phyloP scores from a whole-genome alignment of 1,139 yeast genomes.

The Taiozyma sp. region DNA sequence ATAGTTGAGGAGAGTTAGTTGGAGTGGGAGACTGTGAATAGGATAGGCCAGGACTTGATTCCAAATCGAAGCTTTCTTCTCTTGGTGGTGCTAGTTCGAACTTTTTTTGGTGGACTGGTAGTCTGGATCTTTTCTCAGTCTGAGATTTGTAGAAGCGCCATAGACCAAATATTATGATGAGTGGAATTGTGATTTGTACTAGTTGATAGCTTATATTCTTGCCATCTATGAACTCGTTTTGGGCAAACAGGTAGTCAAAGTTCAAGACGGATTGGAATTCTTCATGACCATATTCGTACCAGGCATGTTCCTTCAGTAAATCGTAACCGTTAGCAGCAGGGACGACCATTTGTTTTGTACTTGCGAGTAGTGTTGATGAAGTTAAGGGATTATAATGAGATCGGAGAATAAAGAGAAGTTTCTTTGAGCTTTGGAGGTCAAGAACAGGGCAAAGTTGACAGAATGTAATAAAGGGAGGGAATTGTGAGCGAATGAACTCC shows the following conservation, averaged over 20 bases:
- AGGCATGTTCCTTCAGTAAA: conserved; percentile 17
- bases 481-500: background rate
- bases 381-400: background rate
- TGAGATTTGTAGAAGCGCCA: background rate
- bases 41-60: conserved; percentile 5
- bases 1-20: conserved; percentile 2
- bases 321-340: conserved; percentile 15
- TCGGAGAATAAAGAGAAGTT: background rate
- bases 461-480: background rate
- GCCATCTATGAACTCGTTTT: conserved; percentile 1
- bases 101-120: background rate
- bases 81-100: background rate
- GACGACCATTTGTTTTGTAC: conserved; percentile 13
- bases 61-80: background rate
- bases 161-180: background rate
- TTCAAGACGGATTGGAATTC: conserved; percentile 11
- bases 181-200: background rate
- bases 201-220: background rate
- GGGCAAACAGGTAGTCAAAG: conserved; percentile 14
- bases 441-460: background rate
- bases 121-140: background rate
- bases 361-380: too few relatives aligned
- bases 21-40: conserved; percentile 6
- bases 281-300: conserved; percentile 13
- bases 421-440: background rate